These are phyloP conservation scores for Diaporthe vaccinii DNA, from an alignment of 2,329 filamentous ascomycete genomes.

Conservation along the genomic window DNA sequence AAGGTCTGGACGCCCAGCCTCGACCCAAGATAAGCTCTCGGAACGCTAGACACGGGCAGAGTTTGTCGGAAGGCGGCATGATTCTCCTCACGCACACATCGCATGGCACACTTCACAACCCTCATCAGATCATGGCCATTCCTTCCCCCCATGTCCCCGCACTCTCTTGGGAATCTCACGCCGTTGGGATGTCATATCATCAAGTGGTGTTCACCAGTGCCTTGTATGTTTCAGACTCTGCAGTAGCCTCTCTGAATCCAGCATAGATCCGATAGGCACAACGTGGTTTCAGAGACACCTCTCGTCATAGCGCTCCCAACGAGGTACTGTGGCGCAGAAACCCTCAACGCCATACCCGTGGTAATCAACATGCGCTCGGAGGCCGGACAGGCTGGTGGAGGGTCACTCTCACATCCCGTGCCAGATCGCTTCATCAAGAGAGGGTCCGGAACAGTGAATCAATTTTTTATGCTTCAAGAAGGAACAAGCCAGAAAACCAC, in stretches of 20 bases:
- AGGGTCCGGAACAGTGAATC: neutral
- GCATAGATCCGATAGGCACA: constrained; percentile 28
- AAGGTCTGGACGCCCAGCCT: constrained; percentile 18
- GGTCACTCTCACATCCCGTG: neutral
- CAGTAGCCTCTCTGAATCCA: constrained; percentile 25
- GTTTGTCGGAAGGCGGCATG: constrained; percentile 28
- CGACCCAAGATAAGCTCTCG: constrained; percentile 27
- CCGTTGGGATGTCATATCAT: constrained; percentile 30
- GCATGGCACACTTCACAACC: neutral
- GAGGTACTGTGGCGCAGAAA: constrained; percentile 18
- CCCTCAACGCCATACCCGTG: constrained; percentile 32
- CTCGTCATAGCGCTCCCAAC: constrained; percentile 19
- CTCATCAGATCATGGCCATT: neutral
- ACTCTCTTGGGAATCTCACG: neutral
- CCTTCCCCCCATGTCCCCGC: neutral
- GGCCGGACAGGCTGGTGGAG: neutral
- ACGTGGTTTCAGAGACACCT: constrained; percentile 26
- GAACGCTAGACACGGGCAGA: constrained; percentile 6
- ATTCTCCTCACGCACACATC: constrained; percentile 7
- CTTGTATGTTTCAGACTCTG: constrained; percentile 24
- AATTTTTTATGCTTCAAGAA: constrained; percentile 22
- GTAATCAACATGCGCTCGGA: neutral
- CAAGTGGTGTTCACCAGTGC: neutral
- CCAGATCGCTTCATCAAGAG: neutral
- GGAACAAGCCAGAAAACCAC: neutral